These are phyloP conservation scores for Talaromyces verruculosus DNA, from an alignment of 2,329 filamentous ascomycete species.

Conservation along the genomic window DNA sequence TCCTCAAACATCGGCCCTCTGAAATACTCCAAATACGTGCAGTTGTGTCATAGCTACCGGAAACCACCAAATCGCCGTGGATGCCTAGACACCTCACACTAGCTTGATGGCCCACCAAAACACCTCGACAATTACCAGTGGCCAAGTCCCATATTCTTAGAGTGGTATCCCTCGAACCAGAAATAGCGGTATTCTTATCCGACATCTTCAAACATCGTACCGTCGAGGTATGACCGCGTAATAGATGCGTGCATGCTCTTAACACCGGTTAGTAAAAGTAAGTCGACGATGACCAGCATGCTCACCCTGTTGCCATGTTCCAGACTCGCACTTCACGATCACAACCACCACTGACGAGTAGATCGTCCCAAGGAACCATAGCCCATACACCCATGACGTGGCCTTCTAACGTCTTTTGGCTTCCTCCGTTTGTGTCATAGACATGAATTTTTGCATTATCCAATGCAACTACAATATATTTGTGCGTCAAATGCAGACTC, in stretches of 20 bases:
- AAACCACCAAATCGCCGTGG: constrained; percentile 95
- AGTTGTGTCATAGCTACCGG: constrained; percentile 95
- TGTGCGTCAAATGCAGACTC: constrained; percentile 86
- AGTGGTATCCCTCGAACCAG: constrained; percentile 91
- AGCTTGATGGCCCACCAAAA: constrained; percentile 90
- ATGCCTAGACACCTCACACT: constrained; percentile 95
- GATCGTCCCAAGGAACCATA: constrained; percentile 97
- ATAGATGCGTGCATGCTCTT: constrained; percentile 73
- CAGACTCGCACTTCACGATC: constrained; percentile 96
- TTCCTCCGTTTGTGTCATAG: constrained; percentile 86
- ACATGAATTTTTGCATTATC: constrained; percentile 99
- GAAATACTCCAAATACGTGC: constrained; percentile 98
- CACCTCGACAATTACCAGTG: constrained; percentile 83
- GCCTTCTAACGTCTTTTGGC: constrained; percentile 84
- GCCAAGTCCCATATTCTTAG: constrained; percentile 92
- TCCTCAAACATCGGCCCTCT: constrained; percentile 87
- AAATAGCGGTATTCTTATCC: constrained; percentile 89
- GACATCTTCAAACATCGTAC: constrained; percentile 98
- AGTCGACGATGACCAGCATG: constrained; percentile 15
- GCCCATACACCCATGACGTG: constrained; percentile 99
- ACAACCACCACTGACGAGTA: constrained; percentile 91
- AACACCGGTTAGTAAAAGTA: constrained; percentile 1
- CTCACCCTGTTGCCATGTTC: constrained; percentile 88
- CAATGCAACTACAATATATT: constrained; percentile 95
- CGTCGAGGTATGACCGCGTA: constrained; percentile 93